Percentiles rank a stretch among this genome's conserved stretches.
Evolutionary conservation across 1,284 basidiomycete species (phyloP).

Genomic region (Anthracocystis setariae): DNA sequence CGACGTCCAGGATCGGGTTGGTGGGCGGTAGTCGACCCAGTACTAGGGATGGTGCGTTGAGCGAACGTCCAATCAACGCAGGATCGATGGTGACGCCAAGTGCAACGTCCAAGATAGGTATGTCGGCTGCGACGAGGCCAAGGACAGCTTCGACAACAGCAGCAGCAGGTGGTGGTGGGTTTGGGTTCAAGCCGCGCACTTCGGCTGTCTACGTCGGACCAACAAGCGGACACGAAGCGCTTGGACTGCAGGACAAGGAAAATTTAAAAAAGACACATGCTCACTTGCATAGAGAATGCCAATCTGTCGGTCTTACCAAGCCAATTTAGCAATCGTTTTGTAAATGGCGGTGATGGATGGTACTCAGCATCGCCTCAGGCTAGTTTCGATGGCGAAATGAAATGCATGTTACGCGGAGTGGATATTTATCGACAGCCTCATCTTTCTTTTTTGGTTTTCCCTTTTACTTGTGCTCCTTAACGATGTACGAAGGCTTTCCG

Average conservation of each 20-base stretch:
- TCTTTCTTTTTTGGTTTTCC: neutral
- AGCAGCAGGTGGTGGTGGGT: slow-evolving; percentile 15
- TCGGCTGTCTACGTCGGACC: slow-evolving; percentile 28
- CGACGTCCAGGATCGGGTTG: neutral
- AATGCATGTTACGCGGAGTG: no score
- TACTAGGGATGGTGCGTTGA: neutral
- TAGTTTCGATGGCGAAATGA: no score
- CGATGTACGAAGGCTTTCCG: slow-evolving; percentile 44
- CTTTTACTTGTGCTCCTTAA: slow-evolving; percentile 54
- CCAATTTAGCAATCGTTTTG: no score
- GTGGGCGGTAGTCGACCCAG: neutral
- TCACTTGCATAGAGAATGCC: no score
- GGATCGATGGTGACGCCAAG: neutral
- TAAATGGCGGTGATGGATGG: no score
- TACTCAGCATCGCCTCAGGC: no score
- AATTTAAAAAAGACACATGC: slow-evolving; percentile 4
- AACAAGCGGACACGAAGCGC: neutral
- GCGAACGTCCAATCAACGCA: slow-evolving; percentile 1
- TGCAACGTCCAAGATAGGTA: slow-evolving; percentile 3
- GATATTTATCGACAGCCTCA: no score
- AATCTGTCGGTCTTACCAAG: no score
- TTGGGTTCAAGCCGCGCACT: slow-evolving; percentile 34
- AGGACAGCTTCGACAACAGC: neutral
- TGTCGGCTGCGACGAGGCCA: no score
- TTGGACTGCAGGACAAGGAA: slow-evolving; percentile 27